phyloP scores from a whole-genome alignment of 225 moss, liverwort and hornwort genomes.

The Lunularia cruciata region DNA sequence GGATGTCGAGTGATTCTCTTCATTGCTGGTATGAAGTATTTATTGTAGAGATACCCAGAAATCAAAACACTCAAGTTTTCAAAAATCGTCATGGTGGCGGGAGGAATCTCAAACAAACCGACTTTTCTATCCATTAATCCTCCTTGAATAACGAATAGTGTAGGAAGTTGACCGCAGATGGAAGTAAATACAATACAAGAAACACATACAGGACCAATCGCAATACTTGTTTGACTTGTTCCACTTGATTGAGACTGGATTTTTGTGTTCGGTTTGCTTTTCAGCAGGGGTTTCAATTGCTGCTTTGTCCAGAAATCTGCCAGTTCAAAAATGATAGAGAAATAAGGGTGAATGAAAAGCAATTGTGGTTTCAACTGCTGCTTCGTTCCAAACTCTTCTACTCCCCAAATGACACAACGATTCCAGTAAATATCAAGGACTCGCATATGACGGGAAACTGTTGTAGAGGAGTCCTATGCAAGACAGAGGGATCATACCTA shows the following conservation, averaged over 20 bases:
- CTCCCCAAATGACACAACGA: no score
- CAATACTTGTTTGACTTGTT: slow-evolving; percentile 56
- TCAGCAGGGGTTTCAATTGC: slow-evolving; percentile 40
- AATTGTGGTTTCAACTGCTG: no score
- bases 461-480: no score
- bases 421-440: no score
- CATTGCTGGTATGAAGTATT: slow-evolving; percentile 34
- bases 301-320: no score
- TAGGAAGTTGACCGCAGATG: slow-evolving; percentile 49
- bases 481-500: no score
- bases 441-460: no score
- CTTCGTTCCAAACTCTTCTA: no score
- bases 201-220: slow-evolving; percentile 49
- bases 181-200: slow-evolving; percentile 44
- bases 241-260: slow-evolving; percentile 42
- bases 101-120: slow-evolving; percentile 42
- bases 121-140: slow-evolving; percentile 35
- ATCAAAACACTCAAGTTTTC: slow-evolving; percentile 40
- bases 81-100: slow-evolving; percentile 46
- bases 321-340: no score
- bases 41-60: slow-evolving; percentile 49
- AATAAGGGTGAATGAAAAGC: no score
- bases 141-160: slow-evolving; percentile 55
- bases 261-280: no score
- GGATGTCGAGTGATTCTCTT: slow-evolving; percentile 35